phyloP scores from a whole-genome alignment of 495 filamentous ascomycete genomes.

The Penicillium crystallinum region DNA sequence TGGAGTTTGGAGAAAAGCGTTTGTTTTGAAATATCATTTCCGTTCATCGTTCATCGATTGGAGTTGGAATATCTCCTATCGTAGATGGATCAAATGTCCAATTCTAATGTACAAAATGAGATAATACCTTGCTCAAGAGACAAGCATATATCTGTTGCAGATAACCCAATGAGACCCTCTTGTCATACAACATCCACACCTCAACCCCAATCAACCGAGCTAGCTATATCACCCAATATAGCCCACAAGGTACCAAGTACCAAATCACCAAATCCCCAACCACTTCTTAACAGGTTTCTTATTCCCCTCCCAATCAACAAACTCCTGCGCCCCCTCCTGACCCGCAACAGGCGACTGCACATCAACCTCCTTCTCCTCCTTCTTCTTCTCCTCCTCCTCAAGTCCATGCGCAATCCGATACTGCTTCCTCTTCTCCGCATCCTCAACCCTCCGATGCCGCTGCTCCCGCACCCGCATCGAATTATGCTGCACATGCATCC shows the following conservation, averaged over 20 bases:
- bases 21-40: not conserved
- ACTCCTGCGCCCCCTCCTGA: slow-evolving; percentile 16
- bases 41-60: not conserved
- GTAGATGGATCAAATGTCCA: not conserved
- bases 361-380: slow-evolving; percentile 19
- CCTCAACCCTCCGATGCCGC: slow-evolving; percentile 62
- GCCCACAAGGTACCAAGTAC: not conserved
- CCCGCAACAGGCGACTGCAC: slow-evolving; percentile 29
- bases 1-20: slow-evolving; percentile 4
- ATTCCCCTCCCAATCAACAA: slow-evolving; percentile 42
- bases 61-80: not conserved
- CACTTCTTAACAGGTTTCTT: slow-evolving; percentile 55
- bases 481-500: slow-evolving; percentile 61
- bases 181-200: not conserved
- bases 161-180: not conserved
- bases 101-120: slow-evolving; percentile 4
- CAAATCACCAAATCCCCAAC: slow-evolving; percentile 55
- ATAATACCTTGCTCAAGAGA: not conserved
- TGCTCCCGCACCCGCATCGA: slow-evolving; percentile 59
- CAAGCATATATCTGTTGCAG: slow-evolving; percentile 3
- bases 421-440: slow-evolving; percentile 70
- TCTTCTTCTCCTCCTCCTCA: slow-evolving; percentile 40
- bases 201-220: not conserved
- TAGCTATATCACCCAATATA: not conserved
- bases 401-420: slow-evolving; percentile 81